These are phyloP conservation scores for Tinospora cordifolia DNA, from an alignment of 164 flowering plant genomes.

Conservation along the genomic window DNA sequence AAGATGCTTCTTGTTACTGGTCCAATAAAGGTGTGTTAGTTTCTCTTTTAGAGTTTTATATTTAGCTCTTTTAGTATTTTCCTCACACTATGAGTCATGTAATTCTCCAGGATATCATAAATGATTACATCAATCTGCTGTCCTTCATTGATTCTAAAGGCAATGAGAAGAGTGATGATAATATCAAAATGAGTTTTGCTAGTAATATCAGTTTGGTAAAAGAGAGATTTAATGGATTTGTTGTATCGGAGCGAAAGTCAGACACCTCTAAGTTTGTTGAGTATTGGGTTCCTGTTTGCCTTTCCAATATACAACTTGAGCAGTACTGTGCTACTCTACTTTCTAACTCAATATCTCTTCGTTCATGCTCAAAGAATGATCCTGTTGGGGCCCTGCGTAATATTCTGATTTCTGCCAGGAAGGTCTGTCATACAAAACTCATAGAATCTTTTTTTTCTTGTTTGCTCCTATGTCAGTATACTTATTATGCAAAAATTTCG, in stretches of 20 bases:
- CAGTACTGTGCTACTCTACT: conserved; percentile 67
- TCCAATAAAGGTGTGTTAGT: conserved; percentile 44
- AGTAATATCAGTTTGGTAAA: conserved; percentile 32
- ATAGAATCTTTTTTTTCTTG: background rate
- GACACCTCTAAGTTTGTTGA: conserved; percentile 59
- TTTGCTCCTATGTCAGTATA: background rate
- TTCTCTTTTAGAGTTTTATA: background rate
- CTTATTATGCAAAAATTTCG: background rate
- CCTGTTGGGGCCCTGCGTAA: conserved; percentile 54
- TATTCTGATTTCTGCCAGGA: conserved; percentile 43
- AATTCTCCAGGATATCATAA: conserved; percentile 41
- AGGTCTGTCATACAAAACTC: conserved; percentile 38
- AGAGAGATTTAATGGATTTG: conserved; percentile 36
- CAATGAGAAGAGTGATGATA: conserved; percentile 11
- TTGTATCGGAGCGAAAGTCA: conserved; percentile 38
- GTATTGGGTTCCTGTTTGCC: conserved; percentile 79
- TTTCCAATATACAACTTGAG: conserved; percentile 82
- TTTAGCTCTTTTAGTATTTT: conserved; percentile 6
- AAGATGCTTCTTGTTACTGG: conserved; percentile 47
- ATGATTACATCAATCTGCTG: conserved; percentile 39
- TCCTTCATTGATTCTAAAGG: conserved; percentile 39
- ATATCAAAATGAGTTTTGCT: conserved; percentile 18
- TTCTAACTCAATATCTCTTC: conserved; percentile 43
- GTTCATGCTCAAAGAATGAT: conserved; percentile 54
- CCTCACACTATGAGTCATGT: background rate